Evolutionary conservation across 441 rosid species (phyloP).

Genomic region (Gossypium davidsonii): DNA sequence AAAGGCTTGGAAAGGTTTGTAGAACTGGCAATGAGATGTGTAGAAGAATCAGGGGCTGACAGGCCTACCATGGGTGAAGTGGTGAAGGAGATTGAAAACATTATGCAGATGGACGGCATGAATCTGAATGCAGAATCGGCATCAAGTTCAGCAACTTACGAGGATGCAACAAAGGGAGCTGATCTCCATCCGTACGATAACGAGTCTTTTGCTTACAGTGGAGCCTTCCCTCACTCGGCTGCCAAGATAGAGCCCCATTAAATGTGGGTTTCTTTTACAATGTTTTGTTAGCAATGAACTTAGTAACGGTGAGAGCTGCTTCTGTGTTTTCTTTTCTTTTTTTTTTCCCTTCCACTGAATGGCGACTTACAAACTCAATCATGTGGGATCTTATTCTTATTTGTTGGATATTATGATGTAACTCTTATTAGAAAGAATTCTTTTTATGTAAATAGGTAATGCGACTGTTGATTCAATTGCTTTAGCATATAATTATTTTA

Average conservation of each 20-base stretch:
- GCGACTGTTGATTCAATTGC: not conserved
- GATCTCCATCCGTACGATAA: slow-evolving; percentile 30
- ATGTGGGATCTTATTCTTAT: not conserved
- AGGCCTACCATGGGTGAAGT: slow-evolving; percentile 74
- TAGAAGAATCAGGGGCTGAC: slow-evolving; percentile 48
- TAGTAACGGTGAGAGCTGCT: not conserved
- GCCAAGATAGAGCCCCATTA: slow-evolving; percentile 34
- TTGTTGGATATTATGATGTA: not conserved
- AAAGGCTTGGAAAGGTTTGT: slow-evolving; percentile 55
- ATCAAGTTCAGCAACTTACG: slow-evolving; percentile 41
- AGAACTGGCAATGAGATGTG: slow-evolving; percentile 62
- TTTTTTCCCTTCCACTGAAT: not conserved
- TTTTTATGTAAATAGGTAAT: not conserved
- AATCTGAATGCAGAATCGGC: slow-evolving; percentile 61
- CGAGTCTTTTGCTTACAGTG: slow-evolving; percentile 35
- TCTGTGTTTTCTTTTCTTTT: not conserved
- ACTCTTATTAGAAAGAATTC: not conserved
- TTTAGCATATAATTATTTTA: not conserved
- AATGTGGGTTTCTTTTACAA: not conserved
- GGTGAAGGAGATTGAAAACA: slow-evolving; percentile 66
- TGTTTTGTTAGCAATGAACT: slow-evolving; percentile 2
- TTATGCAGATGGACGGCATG: slow-evolving; percentile 55
- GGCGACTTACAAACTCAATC: not conserved
- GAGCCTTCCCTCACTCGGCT: slow-evolving; percentile 23
- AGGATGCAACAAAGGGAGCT: slow-evolving; percentile 24